These are phyloP conservation scores for Cupressus sempervirens DNA, from an alignment of 75 land plant species.

Conservation along the genomic window DNA sequence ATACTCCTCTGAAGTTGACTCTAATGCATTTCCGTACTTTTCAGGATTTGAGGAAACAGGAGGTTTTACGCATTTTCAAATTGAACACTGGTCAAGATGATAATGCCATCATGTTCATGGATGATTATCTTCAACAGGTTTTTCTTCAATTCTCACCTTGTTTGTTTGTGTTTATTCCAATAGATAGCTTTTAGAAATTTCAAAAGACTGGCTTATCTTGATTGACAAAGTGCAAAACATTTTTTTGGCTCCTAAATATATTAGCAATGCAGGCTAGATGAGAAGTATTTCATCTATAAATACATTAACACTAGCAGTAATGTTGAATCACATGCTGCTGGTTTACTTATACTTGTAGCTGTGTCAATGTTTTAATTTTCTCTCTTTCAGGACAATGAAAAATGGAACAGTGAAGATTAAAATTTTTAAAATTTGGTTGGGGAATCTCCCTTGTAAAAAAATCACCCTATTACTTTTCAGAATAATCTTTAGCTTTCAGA, in stretches of 20 bases:
- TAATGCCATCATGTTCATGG: slow-evolving; percentile 85
- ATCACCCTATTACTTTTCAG: too few relatives aligned
- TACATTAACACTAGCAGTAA: neutral
- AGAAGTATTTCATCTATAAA: neutral
- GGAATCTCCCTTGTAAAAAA: too few relatives aligned
- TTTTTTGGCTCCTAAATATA: neutral
- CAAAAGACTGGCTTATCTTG: neutral
- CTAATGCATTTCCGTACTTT: slow-evolving; percentile 2
- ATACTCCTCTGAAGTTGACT: neutral
- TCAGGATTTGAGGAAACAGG: slow-evolving; percentile 57
- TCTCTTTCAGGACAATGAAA: too few relatives aligned
- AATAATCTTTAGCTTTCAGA: too few relatives aligned
- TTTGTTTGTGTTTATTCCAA: neutral
- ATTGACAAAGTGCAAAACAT: neutral
- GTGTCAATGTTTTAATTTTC: neutral
- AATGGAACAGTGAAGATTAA: too few relatives aligned
- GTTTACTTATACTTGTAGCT: neutral
- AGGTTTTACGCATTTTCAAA: slow-evolving; percentile 73
- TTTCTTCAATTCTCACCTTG: neutral
- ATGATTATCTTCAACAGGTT: slow-evolving; percentile 86
- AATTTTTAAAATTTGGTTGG: too few relatives aligned
- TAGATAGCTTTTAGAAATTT: neutral
- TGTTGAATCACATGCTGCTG: neutral
- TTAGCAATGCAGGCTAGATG: neutral
- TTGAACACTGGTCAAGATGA: slow-evolving; percentile 94